Conservation (phyloP, 495 filamentous ascomycete species). For the Hypomontagnella submonticulosa region DNA sequence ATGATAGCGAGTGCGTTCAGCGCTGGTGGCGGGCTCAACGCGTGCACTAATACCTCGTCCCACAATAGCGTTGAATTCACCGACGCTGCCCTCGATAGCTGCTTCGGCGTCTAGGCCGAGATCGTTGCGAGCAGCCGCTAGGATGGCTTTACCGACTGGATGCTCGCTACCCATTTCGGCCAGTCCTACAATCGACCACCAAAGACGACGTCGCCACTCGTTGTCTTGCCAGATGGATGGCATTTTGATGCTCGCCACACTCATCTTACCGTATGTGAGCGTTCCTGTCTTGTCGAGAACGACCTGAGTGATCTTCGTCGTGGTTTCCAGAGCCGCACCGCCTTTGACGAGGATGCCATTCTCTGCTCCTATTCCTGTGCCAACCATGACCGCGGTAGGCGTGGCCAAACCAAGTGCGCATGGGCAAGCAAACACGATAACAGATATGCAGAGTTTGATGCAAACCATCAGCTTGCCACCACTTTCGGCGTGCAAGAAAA, state of each 20-base stretch:
- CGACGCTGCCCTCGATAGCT: conserved; percentile 80
- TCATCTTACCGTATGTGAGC: conserved; percentile 94
- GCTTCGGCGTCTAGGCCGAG: conserved; percentile 78
- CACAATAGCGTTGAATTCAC: conserved; percentile 84
- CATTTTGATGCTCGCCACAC: conserved; percentile 75
- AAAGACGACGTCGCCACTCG: conserved; percentile 76
- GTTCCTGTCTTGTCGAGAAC: conserved; percentile 99
- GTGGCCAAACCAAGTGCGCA: conserved; percentile 95
- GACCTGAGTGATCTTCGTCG: conserved; percentile 89
- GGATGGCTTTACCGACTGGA: conserved; percentile 88
- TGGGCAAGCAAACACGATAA: conserved; percentile 98
- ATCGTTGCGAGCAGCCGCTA: conserved; percentile 75
- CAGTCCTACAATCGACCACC: conserved; percentile 95
- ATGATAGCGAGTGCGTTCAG: conserved; percentile 73
- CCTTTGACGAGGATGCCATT: conserved; percentile 97
- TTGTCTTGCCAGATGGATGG: conserved; percentile 74
- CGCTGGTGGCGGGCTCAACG: conserved; percentile 77
- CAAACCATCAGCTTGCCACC: conserved; percentile 97
- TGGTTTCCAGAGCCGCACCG: conserved; percentile 89
- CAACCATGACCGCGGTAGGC: conserved; percentile 98
- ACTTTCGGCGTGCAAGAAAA: conserved; percentile 82
- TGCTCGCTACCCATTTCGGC: conserved; percentile 96
- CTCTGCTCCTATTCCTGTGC: conserved; percentile 95
- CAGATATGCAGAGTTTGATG: conserved; percentile 96
- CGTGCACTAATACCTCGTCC: conserved; percentile 86